Evolutionary conservation across 306 rosid genomes (phyloP), one percentile per base, ranked within the genome.

Genomic region (Glycyrrhiza uralensis): DNA sequence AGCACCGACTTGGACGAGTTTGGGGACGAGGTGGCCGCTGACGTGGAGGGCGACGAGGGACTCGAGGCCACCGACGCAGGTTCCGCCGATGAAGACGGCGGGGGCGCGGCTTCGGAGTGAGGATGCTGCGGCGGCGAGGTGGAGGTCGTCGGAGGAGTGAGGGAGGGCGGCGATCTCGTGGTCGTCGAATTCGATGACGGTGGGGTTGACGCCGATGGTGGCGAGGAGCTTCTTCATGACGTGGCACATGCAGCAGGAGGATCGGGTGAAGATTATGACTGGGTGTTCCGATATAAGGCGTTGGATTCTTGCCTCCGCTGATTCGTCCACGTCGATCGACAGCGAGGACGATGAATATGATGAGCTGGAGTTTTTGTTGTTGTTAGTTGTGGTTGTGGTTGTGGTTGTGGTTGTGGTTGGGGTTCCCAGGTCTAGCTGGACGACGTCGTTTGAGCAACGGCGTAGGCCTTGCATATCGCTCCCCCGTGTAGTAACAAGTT

Each of bases 161-260:
- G 96, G 81, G 13, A 94, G 89, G 5, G 94, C 90, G 62, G 86
- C 72, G 87, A 92, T 88, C 92, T 95, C 99, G 52, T 83, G 62
- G 75, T 95, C 97, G 17, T 95, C 99, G 17, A 92, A 82, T 82
- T 95, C 90, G 84, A 95, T 95, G 79, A 95, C 99, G 57, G 96
- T 90, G 0, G 99, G 99, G 83, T 95, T 88, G 61, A 89, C 99
- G 0, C 99, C 97, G 49, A 91, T 81, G 63, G 87, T 85, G 72
- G 88, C 91, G 6, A 95, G 96, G 47, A 95, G 96, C 61, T 88
- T 86, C 88, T 95, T 95, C 97, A 95, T 95, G 87, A 95, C 99
- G 81, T 89, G 99, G 87, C 97, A 95, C 99, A 95, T 95, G 96
- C 89, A 95, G 79, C 99, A 95, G 0, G 97, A 84, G 50, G 80